Evolutionary conservation across 2,329 filamentous ascomycete genomes (phyloP).

Genomic region (Aspergillus neotritici): DNA sequence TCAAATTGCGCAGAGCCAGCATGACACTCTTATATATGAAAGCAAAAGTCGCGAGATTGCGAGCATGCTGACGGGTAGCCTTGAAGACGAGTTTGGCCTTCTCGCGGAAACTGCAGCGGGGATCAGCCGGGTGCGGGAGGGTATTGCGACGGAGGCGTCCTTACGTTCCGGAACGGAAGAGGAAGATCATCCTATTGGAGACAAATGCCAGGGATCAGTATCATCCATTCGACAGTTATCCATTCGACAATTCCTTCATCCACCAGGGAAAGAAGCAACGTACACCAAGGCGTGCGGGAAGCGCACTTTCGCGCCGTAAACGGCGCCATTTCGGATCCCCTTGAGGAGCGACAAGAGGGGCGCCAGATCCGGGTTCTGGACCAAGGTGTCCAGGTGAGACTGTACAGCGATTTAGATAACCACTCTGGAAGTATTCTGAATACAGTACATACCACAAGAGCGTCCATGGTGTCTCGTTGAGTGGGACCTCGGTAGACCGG

Average conservation of each 20-base stretch:
- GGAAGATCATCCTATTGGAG: slow-evolving; percentile 73
- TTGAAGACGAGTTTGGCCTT: slow-evolving; percentile 73
- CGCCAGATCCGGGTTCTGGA: slow-evolving; percentile 79
- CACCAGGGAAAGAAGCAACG: slow-evolving; percentile 13
- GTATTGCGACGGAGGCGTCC: slow-evolving; percentile 27
- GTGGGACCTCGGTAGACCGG: slow-evolving; percentile 24
- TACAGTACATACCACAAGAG: slow-evolving; percentile 25
- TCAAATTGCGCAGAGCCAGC: slow-evolving; percentile 62
- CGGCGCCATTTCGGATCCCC: slow-evolving; percentile 89
- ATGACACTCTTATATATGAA: slow-evolving; percentile 82
- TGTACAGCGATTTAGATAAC: slow-evolving; percentile 30
- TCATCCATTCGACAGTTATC: no score
- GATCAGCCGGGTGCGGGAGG: slow-evolving; percentile 1
- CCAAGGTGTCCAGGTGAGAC: slow-evolving; percentile 66
- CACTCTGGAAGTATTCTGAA: slow-evolving; percentile 1
- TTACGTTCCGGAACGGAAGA: slow-evolving; percentile 87
- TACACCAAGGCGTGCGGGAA: slow-evolving; percentile 95
- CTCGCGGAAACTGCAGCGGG: slow-evolving; percentile 56
- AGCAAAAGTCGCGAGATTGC: slow-evolving; percentile 87
- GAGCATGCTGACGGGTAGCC: slow-evolving; percentile 84
- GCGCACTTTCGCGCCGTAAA: slow-evolving; percentile 95
- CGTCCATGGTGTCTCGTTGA: slow-evolving; percentile 27
- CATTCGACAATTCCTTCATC: no score
- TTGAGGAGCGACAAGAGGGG: slow-evolving; percentile 82
- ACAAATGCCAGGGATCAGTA: background rate